A percentile compares a stretch with the other conserved stretches of the same genome.
Conservation (phyloP, 129 eudicot genomes). For the Pittosporum tobira region DNA sequence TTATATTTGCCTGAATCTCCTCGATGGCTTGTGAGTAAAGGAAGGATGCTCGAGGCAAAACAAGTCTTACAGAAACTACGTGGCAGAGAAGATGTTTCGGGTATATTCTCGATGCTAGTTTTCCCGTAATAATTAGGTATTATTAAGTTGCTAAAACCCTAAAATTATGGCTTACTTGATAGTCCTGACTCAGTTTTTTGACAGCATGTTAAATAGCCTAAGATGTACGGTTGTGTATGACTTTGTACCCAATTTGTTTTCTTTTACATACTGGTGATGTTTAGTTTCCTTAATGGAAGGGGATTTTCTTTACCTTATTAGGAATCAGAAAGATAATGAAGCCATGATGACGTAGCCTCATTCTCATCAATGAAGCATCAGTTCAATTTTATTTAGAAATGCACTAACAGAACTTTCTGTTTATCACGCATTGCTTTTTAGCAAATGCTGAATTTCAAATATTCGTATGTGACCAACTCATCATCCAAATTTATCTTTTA, state of each 20-base stretch:
- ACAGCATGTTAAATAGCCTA: too few species aligned
- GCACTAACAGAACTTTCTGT: too few species aligned
- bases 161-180: not conserved
- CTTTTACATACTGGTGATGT: not conserved
- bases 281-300: not conserved
- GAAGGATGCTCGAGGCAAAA: conserved; percentile 50
- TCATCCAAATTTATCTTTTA: too few species aligned
- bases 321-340: not conserved
- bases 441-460: not conserved
- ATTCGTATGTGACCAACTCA: too few species aligned
- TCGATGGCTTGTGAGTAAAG: conserved; percentile 62
- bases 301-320: not conserved
- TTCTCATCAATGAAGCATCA: too few species aligned
- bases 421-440: not conserved
- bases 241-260: not conserved
- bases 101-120: conserved; percentile 15
- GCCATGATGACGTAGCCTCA: not conserved
- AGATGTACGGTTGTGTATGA: not conserved
- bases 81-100: conserved; percentile 46
- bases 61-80: conserved; percentile 45
- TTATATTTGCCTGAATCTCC: conserved; percentile 54
- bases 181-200: not conserved
- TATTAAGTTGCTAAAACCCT: not conserved
- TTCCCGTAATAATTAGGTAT: not conserved
- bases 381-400: too few species aligned